Evolutionary conservation across 169 alveolate species (phyloP), one percentile per base, ranked within the genome.

Genomic region (Plasmodium berghei): DNA sequence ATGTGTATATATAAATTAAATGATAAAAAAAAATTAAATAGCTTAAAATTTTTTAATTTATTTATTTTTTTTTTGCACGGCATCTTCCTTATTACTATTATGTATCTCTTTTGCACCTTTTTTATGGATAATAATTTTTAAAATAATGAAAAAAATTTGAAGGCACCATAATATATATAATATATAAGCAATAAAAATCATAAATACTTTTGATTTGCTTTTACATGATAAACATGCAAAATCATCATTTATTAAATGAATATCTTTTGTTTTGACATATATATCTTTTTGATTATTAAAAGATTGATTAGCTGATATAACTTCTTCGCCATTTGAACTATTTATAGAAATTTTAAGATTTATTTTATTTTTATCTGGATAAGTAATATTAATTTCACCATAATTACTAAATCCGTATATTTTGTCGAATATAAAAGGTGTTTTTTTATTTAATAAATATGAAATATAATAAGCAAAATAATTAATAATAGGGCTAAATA

Each of bases 211-310:
- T 52, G 62, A 14, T 18, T 64, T 48, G 45, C 83, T 67, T 49
- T 80, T 80, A 69, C 83, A 80, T 14, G 58, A 5, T 9, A 80
- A 80, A 14, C 83, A 66, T n/a, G 64, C 90, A 54, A 80, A 54
- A 28, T 80, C 90, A 80, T 80, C 90, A 64, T 66, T 22, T 55
- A 80, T 66, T 40, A 80, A 28, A n/a, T 80, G 90, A 16, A 80
- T 40, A 22, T 80, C 58, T 48, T 80, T 34, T 18, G 83, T 52
- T 52, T 80, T 67, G 16, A 26, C 22, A 80, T 80, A 80, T 59
- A 55, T 59, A 70, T 80, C 56, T 55, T 80, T 80, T 55, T 80
- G 66, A 14, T 80, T 67, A 66, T 80, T 66, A 80, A 80, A 80
- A 20, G 48, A 26, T 56, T 80, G 90, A 49, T 80, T 80, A n/a